phyloP scores from a whole-genome alignment of 805 yeast genomes.

The Hagleromyces aurorensis region DNA sequence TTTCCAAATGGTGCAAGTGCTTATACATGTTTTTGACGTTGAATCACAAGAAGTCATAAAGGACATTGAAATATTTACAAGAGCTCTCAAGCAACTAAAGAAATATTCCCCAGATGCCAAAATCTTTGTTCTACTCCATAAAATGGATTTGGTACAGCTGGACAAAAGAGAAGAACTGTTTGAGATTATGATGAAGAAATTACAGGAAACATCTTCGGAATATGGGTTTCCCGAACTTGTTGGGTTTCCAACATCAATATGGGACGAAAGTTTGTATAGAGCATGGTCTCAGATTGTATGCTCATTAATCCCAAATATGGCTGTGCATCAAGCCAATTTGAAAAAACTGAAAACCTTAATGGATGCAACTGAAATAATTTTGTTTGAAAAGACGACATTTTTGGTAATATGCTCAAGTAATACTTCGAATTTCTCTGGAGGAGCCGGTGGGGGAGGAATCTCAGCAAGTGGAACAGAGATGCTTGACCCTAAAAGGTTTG shows the following conservation, averaged over 20 bases:
- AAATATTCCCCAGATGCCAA: conserved; percentile 86
- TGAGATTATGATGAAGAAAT: conserved; percentile 71
- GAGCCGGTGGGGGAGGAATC: too few relatives aligned
- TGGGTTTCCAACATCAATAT: conserved; percentile 92
- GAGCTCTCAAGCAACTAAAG: conserved; percentile 72
- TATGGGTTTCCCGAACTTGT: conserved; percentile 53
- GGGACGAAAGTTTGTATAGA: conserved; percentile 93
- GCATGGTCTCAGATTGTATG: conserved; percentile 98
- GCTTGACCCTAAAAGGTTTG: conserved; percentile 88
- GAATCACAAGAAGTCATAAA: conserved; percentile 86
- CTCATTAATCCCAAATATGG: conserved; percentile 87
- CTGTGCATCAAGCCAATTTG: conserved; percentile 66
- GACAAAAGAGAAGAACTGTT: conserved; percentile 82
- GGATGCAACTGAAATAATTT: conserved; percentile 81
- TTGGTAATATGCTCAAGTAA: conserved; percentile 44
- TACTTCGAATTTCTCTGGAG: conserved; percentile 13
- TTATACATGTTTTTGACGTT: conserved; percentile 94
- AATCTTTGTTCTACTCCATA: conserved; percentile 85
- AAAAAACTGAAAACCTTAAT: conserved; percentile 62
- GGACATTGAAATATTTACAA: conserved; percentile 85
- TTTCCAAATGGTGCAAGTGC: conserved; percentile 90
- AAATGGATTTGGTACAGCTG: conserved; percentile 89
- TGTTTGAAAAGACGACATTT: conserved; percentile 91
- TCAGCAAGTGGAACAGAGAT: conserved; percentile 11
- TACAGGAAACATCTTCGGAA: conserved; percentile 67